phyloP scores from a whole-genome alignment of 306 rosid species.

The Sechiopsis laciniata region DNA sequence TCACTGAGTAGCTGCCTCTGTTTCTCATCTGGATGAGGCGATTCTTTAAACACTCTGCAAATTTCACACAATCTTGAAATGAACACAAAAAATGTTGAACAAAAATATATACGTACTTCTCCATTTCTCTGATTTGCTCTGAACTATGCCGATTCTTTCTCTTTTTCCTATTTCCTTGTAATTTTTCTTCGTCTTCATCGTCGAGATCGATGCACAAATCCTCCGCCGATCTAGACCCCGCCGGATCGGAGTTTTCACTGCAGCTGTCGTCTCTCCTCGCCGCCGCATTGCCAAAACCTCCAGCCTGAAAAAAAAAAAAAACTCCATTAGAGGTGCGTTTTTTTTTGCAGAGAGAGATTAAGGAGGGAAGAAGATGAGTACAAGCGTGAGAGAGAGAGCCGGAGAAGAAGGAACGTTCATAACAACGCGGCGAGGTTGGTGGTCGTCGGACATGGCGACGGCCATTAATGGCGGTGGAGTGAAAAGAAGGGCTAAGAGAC shows the following conservation, averaged over 20 bases:
- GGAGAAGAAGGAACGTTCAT: conserved; percentile 75
- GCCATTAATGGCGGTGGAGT: conserved; percentile 42
- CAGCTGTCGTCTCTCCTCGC: conserved; percentile 54
- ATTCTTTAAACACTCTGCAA: conserved; percentile 84
- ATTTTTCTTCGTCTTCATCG: conserved; percentile 36
- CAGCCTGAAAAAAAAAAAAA: conserved; percentile 46
- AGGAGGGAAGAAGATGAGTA: conserved; percentile 21
- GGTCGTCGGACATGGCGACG: conserved; percentile 84
- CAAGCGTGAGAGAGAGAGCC: conserved; percentile 94
- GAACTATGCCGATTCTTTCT: conserved; percentile 85
- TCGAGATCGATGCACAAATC: conserved; percentile 47
- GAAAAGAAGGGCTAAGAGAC: background rate
- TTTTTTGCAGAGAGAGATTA: background rate
- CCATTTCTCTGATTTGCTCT: conserved; percentile 93
- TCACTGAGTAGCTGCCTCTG: conserved; percentile 93
- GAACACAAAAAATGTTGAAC: background rate
- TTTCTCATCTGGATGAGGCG: conserved; percentile 98
- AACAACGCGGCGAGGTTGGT: conserved; percentile 49
- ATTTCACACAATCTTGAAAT: too few species aligned
- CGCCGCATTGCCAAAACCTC: conserved; percentile 68
- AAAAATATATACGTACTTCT: conserved; percentile 28
- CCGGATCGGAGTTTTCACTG: conserved; percentile 72
- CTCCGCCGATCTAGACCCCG: conserved; percentile 80
- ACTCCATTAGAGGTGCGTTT: background rate
- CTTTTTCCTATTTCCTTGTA: conserved; percentile 72